These are phyloP conservation scores for Paramecium caudatum DNA, from an alignment of 73 alveolate genomes.

Conservation along the genomic window DNA sequence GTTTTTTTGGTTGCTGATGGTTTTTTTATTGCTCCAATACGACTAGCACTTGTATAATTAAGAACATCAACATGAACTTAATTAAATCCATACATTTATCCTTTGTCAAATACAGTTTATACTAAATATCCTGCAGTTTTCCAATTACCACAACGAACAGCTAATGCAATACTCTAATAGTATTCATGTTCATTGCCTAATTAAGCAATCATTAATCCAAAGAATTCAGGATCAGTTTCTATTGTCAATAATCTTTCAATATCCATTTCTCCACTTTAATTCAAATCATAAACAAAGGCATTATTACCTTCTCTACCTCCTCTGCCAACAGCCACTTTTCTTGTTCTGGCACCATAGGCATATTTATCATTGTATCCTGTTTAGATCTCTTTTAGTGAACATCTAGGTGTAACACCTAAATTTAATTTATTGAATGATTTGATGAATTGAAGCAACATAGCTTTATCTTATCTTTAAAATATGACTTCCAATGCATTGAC, in stretches of 20 bases:
- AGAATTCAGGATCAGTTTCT: conserved; percentile 80
- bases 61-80: conserved; percentile 92
- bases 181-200: conserved; percentile 76
- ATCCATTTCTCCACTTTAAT: background rate
- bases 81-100: conserved; percentile 93
- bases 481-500: conserved; percentile 87
- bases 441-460: conserved; percentile 84
- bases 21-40: conserved; percentile 11
- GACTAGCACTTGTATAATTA: background rate
- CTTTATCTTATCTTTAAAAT: conserved; percentile 81
- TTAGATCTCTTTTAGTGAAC: conserved; percentile 84
- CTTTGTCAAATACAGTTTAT: conserved; percentile 77
- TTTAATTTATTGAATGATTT: conserved; percentile 71
- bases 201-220: conserved; percentile 84
- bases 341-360: conserved; percentile 93
- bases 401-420: conserved; percentile 76
- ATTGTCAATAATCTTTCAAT: conserved; percentile 79
- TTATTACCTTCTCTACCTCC: conserved; percentile 98
- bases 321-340: conserved; percentile 94
- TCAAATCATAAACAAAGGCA: conserved; percentile 95
- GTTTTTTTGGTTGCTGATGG: conserved; percentile 88
- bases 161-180: conserved; percentile 78
- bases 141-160: conserved; percentile 93
- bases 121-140: conserved; percentile 88
- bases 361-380: conserved; percentile 89